phyloP scores from a whole-genome alignment of 805 yeast genomes.

The Wickerhamiella kazuoi region DNA sequence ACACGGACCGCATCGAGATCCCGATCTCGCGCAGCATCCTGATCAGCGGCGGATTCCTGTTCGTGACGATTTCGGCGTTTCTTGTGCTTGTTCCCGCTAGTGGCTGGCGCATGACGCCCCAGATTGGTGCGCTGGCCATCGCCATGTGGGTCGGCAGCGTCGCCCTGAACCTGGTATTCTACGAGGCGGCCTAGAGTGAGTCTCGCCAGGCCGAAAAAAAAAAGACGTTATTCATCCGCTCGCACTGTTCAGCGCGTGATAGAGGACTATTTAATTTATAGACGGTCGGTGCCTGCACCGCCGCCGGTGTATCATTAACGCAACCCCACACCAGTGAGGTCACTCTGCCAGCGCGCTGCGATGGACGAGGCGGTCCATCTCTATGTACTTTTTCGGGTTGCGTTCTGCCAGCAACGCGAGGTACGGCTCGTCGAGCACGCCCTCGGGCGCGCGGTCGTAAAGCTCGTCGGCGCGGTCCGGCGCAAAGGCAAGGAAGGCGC shows the following conservation, averaged over 20 bases:
- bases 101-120: constrained; percentile 26
- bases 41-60: constrained; percentile 27
- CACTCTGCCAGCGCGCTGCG: constrained; percentile 6
- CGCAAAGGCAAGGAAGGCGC: constrained; percentile 3
- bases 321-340: too few species aligned
- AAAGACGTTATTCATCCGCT: too few species aligned
- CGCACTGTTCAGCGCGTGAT: too few species aligned
- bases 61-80: constrained; percentile 25
- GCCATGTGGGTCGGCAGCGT: constrained; percentile 28
- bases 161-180: constrained; percentile 3
- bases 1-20: constrained; percentile 19
- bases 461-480: constrained; percentile 9
- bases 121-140: constrained; percentile 26
- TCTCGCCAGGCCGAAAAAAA: too few species aligned
- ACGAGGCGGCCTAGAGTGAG: neutral
- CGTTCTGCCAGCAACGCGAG: constrained; percentile 6
- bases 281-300: too few species aligned
- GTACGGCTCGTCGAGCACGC: constrained; percentile 5
- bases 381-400: constrained; percentile 7
- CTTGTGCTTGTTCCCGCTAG: constrained; percentile 25
- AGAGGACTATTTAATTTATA: too few species aligned
- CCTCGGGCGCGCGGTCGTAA: constrained; percentile 6
- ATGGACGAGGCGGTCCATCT: constrained; percentile 6
- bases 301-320: too few species aligned
- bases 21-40: constrained; percentile 22